These are phyloP conservation scores for Starmerella bombi DNA, from an alignment of 805 yeast species.

Conservation along the genomic window DNA sequence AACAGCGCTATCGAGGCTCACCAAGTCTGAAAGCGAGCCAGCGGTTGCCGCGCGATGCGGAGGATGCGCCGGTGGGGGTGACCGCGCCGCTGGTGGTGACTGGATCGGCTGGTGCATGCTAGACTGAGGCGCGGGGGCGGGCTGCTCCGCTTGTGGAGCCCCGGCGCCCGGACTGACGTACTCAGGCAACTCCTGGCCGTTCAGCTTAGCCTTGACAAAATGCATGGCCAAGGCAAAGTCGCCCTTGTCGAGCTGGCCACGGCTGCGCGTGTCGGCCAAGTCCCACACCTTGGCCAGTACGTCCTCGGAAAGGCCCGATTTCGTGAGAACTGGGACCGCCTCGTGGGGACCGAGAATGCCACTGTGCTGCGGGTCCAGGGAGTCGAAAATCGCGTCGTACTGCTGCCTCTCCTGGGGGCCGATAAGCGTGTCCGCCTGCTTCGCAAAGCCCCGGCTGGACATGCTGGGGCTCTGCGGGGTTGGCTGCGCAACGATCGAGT, in stretches of 20 bases:
- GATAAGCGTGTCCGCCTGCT: constrained; percentile 40
- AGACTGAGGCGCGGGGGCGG: constrained; percentile 20
- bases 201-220: constrained; percentile 68
- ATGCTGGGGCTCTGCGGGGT: background rate
- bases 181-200: constrained; percentile 68
- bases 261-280: constrained; percentile 74
- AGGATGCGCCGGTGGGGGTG: too few relatives aligned
- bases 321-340: constrained; percentile 77
- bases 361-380: constrained; percentile 49
- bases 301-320: constrained; percentile 75
- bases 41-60: background rate
- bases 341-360: constrained; percentile 64
- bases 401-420: constrained; percentile 58
- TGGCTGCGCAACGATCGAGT: background rate
- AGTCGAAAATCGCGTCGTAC: constrained; percentile 65
- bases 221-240: constrained; percentile 93
- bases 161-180: constrained; percentile 21
- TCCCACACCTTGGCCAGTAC: constrained; percentile 89
- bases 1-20: constrained; percentile 19
- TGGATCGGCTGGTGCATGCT: constrained; percentile 6
- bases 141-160: constrained; percentile 4
- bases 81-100: constrained; percentile 4
- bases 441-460: background rate
- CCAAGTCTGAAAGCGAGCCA: constrained; percentile 25
- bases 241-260: constrained; percentile 62